phyloP scores from a whole-genome alignment of 2,329 filamentous ascomycete genomes.

The Verticillium klebahnii region DNA sequence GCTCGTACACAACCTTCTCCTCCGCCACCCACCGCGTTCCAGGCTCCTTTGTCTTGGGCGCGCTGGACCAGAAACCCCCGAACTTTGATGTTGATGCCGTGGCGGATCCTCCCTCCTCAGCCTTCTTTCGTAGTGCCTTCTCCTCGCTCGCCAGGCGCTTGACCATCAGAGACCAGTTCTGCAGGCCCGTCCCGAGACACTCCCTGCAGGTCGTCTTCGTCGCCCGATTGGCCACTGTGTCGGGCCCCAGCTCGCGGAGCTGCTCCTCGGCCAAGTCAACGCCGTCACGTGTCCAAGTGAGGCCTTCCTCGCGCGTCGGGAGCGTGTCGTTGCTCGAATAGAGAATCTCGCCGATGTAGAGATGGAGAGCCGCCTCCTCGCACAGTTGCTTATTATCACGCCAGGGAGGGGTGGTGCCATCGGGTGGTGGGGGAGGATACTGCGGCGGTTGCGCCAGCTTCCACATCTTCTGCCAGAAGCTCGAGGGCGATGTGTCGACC shows the following conservation, averaged over 20 bases:
- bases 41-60: constrained; percentile 23
- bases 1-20: constrained; percentile 47
- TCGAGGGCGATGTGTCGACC: background rate
- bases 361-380: constrained; percentile 79
- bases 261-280: constrained; percentile 75
- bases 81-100: constrained; percentile 23
- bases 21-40: constrained; percentile 51
- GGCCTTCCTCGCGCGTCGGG: constrained; percentile 57
- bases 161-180: constrained; percentile 83
- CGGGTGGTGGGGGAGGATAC: constrained; percentile 67
- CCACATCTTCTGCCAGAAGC: constrained; percentile 7
- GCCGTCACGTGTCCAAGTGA: constrained; percentile 86
- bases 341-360: constrained; percentile 92
- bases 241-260: constrained; percentile 38
- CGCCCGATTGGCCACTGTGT: background rate
- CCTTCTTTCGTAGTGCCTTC: constrained; percentile 27
- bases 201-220: constrained; percentile 61
- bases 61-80: constrained; percentile 31
- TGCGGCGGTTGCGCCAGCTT: constrained; percentile 39
- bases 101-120: constrained; percentile 11
- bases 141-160: constrained; percentile 54
- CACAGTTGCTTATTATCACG: constrained; percentile 65
- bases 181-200: constrained; percentile 71
- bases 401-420: constrained; percentile 63
- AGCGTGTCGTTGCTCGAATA: constrained; percentile 58